Evolutionary conservation across 164 flowering plant species (phyloP), one percentile per base, ranked within the genome.

Genomic region (Kalanchoe fedtschenkoi): DNA sequence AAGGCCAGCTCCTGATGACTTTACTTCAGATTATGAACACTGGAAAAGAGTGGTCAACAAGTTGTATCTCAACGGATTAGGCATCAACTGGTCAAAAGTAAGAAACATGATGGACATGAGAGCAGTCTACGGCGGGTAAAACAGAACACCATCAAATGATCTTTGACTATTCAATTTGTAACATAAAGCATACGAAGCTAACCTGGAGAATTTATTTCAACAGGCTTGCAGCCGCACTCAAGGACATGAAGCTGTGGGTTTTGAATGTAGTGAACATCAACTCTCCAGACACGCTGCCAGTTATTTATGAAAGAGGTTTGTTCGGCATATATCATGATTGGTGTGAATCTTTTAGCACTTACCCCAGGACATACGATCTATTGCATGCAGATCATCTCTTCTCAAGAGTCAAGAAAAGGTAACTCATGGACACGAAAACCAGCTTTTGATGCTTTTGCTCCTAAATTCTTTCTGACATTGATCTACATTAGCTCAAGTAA

Each of bases 31-130:
- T 65, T 80, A 80, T 63, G 78, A 84, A 63, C 97, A 88, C 72
- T 90, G 99, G 97, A 79, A 78, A 65, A 39, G 66, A 51, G 82
- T 81, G 5, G 87, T 90, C 60, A 74, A 60, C 60, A 80, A 78
- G 37, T 44, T 79, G 6, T 90, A 93, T 62, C 69, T 84, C 58
- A 79, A 62, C 6, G 81, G 81, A 51, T 57, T 93, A 59, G 92
- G 96, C 2, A 83, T 93, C 74, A 83, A 70, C 58, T 93, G 96
- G 99, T 72, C 86, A 5, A 74, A 78, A 37, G 87, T 92, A 17
- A 83, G 97, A 69, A 93, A 93, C 68, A 80, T 85, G 22, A 90
- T 93, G 99, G 97, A 93, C 83, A 90, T 93, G 99, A 82, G 95
- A 80, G 95, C 96, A 58, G 96, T 88, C 55, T 93, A 93, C 75